Base-by-base conservation (phyloP, 257 asterid species). In the Solanum sparsipilum region DNA sequence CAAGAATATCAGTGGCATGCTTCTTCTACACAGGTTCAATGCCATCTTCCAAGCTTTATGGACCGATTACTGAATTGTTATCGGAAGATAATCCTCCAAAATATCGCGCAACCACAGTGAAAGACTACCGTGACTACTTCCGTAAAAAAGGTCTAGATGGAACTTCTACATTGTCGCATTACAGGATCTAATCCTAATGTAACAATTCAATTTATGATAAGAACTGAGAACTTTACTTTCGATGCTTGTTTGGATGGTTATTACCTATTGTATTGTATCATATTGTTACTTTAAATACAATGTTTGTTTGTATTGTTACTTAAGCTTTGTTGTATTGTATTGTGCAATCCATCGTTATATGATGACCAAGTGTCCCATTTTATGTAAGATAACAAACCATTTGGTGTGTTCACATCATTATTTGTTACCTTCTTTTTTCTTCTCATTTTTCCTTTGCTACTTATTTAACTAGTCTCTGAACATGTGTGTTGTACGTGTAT, bases 1-100 rank as follows among this genome's bases (percentile, higher is more conserved):
- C 98, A 48, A 88, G 98, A 84, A 88, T 90, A 58, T 95, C 98
- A 1, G 93, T 94, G 4, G 98, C 98, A 2, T 89, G 94, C 92
- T 94, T 95, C 90, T 94, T 93, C 52, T 58, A 90, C 88, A 94
- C 94, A 0, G 90, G 94, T 41, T 31, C 84, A 34, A 6, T 38
- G 81, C 92, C 92, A 18, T 86, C 92, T 0, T 38, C 92, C 4
- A 90, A 52, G 90, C 29, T 89, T 12, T 95, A 93, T 15, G 95
- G 93, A 10, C 98, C 98, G 0, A 91, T 95, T 5, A 36, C 91
- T 87, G 96, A 94, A 88, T 71, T 95, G 88, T 11, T 93, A 25
- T 89, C 94, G 0, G 93, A 94, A 71, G 91, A 92, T 39, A 90
- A 92, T 83, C 94, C 93, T 2, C 92, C 95, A 23, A 95, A 90